phyloP scores from a whole-genome alignment of 129 eudicot species.

The Logfia minima region DNA sequence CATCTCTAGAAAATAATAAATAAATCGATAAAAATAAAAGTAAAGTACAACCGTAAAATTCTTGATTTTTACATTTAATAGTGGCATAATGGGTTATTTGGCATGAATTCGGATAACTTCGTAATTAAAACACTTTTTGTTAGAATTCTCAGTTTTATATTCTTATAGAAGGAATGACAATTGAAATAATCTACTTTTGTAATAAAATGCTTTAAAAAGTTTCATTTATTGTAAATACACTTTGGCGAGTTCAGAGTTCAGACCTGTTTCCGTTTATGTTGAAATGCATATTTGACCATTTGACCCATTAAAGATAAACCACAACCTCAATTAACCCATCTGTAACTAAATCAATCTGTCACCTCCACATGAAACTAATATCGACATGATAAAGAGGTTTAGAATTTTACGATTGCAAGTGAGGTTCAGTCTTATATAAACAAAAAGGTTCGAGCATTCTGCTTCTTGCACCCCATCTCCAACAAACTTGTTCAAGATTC shows the following conservation, averaged over 20 bases:
- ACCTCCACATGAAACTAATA: not conserved
- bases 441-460: conserved; percentile 53
- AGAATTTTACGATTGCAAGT: conserved; percentile 54
- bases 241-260: not conserved
- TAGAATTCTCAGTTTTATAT: not conserved
- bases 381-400: not conserved
- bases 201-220: not conserved
- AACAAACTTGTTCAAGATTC: conserved; percentile 73
- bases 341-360: not conserved
- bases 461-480: conserved; percentile 50
- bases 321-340: not conserved
- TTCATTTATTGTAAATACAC: not conserved
- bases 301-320: not conserved
- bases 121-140: no score
- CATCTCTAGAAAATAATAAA: conserved; percentile 46
- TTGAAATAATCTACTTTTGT: not conserved
- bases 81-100: not conserved
- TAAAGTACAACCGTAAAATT: not conserved
- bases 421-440: conserved; percentile 59
- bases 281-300: not conserved
- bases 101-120: not conserved
- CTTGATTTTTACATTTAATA: not conserved
- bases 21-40: not conserved
- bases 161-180: not conserved
- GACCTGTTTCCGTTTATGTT: not conserved